phyloP scores from a whole-genome alignment of 2,329 filamentous ascomycete genomes.

The Sclerotinia minor region DNA sequence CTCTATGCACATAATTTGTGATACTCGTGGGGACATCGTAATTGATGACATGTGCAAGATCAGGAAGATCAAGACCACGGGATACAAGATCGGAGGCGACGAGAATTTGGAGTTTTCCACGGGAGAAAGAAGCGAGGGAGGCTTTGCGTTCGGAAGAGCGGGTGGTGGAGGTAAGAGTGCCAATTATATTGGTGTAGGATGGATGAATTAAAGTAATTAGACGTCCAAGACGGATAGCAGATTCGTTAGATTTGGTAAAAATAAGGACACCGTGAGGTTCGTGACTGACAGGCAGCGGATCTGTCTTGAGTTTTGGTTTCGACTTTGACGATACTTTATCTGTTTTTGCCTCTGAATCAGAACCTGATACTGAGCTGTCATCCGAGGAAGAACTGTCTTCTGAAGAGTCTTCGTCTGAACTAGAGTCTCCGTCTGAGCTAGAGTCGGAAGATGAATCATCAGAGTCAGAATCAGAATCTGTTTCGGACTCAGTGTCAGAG shows the following conservation, averaged over 20 bases:
- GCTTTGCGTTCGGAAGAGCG: slow-evolving; percentile 69
- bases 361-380: slow-evolving; percentile 19
- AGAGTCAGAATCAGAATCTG: slow-evolving; percentile 26
- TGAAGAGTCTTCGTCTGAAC: slow-evolving; percentile 22
- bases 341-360: slow-evolving; percentile 22
- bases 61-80: slow-evolving; percentile 80
- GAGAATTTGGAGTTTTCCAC: slow-evolving; percentile 67
- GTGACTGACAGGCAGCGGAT: slow-evolving; percentile 30
- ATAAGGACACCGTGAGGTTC: slow-evolving; percentile 58
- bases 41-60: slow-evolving; percentile 83
- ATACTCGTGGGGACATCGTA: slow-evolving; percentile 86
- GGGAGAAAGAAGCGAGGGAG: slow-evolving; percentile 65
- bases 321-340: slow-evolving; percentile 6
- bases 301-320: not conserved
- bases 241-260: slow-evolving; percentile 89
- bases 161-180: slow-evolving; percentile 75
- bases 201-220: slow-evolving; percentile 70
- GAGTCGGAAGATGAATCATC: slow-evolving; percentile 28
- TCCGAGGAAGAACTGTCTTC: slow-evolving; percentile 7
- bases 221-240: slow-evolving; percentile 80
- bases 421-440: slow-evolving; percentile 26
- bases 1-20: slow-evolving; percentile 84
- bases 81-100: slow-evolving; percentile 93
- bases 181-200: slow-evolving; percentile 56
- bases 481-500: slow-evolving; percentile 33